Evolutionary conservation across 2,329 filamentous ascomycete genomes (phyloP).

Genomic region (Fusarium ambrosium): DNA sequence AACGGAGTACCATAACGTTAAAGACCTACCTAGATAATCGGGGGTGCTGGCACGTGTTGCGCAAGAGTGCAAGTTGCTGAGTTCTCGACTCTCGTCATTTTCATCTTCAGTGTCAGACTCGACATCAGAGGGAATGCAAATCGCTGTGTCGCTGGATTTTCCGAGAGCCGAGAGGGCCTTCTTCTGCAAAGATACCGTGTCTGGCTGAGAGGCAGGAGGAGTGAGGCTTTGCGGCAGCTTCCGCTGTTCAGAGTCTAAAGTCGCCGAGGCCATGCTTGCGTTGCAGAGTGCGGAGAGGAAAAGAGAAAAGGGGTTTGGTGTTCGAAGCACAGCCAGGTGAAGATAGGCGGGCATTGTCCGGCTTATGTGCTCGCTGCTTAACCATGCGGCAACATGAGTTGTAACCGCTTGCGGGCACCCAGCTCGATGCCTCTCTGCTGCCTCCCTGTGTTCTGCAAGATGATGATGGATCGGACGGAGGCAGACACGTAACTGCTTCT

Average conservation of each 20-base stretch:
- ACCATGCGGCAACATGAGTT: background rate
- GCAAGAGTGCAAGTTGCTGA: background rate
- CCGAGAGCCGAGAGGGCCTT: background rate
- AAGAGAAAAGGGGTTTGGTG: background rate
- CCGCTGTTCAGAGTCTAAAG: background rate
- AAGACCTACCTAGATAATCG: background rate
- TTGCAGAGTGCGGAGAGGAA: background rate
- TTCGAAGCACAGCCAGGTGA: background rate
- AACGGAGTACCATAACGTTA: background rate
- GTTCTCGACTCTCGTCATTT: constrained; percentile 1
- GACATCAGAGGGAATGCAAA: background rate
- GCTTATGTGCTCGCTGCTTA: constrained; percentile 14
- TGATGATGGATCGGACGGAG: background rate
- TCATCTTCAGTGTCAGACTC: constrained; percentile 8
- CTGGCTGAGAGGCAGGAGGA: background rate
- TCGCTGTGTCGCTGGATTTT: background rate
- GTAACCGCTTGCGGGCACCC: background rate
- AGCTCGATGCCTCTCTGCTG: background rate
- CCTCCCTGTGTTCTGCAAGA: background rate
- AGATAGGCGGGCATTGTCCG: constrained; percentile 1
- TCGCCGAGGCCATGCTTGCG: background rate
- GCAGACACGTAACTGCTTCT: constrained; percentile 11
- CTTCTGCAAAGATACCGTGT: background rate
- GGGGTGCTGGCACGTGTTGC: background rate
- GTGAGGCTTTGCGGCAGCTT: background rate